These are phyloP conservation scores for Russula emetica DNA, from an alignment of 768 basidiomycete species.

Conservation along the genomic window DNA sequence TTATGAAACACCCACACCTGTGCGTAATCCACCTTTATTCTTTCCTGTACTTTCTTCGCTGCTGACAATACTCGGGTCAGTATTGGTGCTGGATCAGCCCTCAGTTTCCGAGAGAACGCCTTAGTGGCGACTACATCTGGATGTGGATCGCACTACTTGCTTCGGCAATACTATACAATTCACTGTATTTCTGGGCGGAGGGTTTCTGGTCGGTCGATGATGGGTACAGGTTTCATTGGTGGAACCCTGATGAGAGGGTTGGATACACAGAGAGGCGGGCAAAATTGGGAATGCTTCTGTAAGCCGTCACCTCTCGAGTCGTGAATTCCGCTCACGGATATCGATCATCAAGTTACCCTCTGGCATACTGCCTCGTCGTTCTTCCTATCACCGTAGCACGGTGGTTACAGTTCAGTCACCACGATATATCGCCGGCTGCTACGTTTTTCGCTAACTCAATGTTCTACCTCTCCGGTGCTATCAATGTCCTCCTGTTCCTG, in stretches of 20 bases:
- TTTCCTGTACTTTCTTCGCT: not conserved
- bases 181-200: too few species aligned
- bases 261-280: conserved; percentile 7
- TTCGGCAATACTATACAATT: too few species aligned
- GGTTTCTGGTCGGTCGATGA: conserved; percentile 29
- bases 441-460: conserved; percentile 33
- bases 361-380: not conserved
- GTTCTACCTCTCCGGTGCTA: conserved; percentile 33
- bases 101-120: conserved; percentile 33
- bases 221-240: conserved; percentile 35
- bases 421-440: conserved; percentile 36
- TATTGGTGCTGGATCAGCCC: conserved; percentile 46
- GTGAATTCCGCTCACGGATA: not conserved
- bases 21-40: conserved; percentile 13
- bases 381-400: not conserved
- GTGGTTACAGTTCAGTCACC: not conserved
- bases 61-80: conserved; percentile 14
- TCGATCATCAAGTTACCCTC: not conserved
- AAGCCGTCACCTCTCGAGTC: conserved; percentile 2
- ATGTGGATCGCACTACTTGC: too few species aligned
- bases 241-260: conserved; percentile 12
- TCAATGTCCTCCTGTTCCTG: conserved; percentile 42
- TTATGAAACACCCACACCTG: conserved; percentile 39
- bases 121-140: conserved; percentile 14
- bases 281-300: conserved; percentile 32